Percentiles rank a stretch among this genome's conserved stretches.
Evolutionary conservation across 352 stramenopile genomes (phyloP).

Genomic region (Halophytophthora batemanensis): DNA sequence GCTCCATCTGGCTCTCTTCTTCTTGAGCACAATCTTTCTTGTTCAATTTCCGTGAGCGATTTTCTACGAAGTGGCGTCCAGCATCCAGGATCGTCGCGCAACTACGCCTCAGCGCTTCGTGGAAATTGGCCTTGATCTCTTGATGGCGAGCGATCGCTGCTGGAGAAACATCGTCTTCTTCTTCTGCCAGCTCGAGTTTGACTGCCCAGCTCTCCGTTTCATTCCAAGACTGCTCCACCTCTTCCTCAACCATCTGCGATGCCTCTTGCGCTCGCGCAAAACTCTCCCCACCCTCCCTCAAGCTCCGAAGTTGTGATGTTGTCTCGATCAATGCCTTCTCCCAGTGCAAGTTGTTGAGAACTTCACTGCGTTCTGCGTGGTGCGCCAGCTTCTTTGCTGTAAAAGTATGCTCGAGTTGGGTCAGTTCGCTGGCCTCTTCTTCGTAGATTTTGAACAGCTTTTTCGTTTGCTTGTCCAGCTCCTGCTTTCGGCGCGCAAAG

Average conservation of each 20-base stretch:
- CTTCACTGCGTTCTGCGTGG: not conserved
- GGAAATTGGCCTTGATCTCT: constrained; percentile 1
- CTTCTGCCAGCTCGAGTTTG: constrained; percentile 4
- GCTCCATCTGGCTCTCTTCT: constrained; percentile 6
- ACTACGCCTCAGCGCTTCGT: constrained; percentile 6
- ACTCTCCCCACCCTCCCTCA: not conserved
- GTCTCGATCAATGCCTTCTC: constrained; percentile 8
- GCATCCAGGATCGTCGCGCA: constrained; percentile 5
- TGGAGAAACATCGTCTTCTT: not conserved
- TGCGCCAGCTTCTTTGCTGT: constrained; percentile 7
- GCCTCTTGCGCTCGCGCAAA: not conserved
- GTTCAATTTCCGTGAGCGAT: not conserved
- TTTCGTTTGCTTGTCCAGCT: constrained; percentile 21
- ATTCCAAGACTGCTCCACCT: constrained; percentile 6
- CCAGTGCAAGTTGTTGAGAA: not conserved
- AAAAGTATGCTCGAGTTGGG: constrained; percentile 13
- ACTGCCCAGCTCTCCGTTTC: constrained; percentile 6
- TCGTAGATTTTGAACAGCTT: constrained; percentile 35
- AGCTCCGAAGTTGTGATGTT: not conserved
- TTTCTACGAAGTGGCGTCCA: constrained; percentile 2
- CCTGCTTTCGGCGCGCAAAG: constrained; percentile 11
- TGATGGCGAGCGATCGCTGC: not conserved
- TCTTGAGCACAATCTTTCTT: constrained; percentile 5
- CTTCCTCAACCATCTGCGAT: constrained; percentile 3
- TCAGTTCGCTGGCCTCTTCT: constrained; percentile 26